Evolutionary conservation across 208 protist species (phyloP).

Genomic region (Wallacemonas sp.): DNA sequence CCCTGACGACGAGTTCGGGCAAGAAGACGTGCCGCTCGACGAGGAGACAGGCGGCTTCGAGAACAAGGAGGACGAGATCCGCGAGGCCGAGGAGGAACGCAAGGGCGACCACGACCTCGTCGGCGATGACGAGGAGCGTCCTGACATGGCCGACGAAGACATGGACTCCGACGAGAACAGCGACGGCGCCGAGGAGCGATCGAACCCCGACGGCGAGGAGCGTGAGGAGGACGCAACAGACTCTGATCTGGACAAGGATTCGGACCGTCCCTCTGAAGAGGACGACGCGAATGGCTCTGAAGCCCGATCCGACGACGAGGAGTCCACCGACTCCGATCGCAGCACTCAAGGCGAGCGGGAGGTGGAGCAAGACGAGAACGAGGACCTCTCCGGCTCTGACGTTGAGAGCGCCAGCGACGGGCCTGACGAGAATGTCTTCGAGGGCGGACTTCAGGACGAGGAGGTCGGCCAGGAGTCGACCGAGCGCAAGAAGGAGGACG

Average conservation of each 20-base stretch:
- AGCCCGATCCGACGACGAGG: conserved; percentile 36
- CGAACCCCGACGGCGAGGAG: conserved; percentile 74
- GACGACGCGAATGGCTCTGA: conserved; percentile 33
- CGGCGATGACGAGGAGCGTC: conserved; percentile 55
- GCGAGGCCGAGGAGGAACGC: conserved; percentile 70
- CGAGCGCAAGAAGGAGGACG: conserved; percentile 58
- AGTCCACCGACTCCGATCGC: conserved; percentile 26
- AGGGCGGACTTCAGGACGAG: conserved; percentile 86
- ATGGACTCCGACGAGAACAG: conserved; percentile 34
- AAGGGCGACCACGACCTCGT: conserved; percentile 74
- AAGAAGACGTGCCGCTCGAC: conserved; percentile 32
- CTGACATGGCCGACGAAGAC: conserved; percentile 38
- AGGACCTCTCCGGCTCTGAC: conserved; percentile 28
- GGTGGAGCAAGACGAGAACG: conserved; percentile 34
- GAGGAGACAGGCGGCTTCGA: conserved; percentile 87
- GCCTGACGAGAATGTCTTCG: conserved; percentile 78
- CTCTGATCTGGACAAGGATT: conserved; percentile 34
- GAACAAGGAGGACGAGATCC: conserved; percentile 83
- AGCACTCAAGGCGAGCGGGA: conserved; percentile 43
- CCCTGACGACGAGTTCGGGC: conserved; percentile 71
- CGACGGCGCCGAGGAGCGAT: conserved; percentile 37
- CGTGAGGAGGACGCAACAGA: conserved; percentile 45
- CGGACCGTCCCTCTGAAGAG: conserved; percentile 24
- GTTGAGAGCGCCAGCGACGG: conserved; percentile 44
- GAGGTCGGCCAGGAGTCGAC: conserved; percentile 72